Conservation (phyloP, 2,329 filamentous ascomycete genomes). For the Stachybotrys echinatus region DNA sequence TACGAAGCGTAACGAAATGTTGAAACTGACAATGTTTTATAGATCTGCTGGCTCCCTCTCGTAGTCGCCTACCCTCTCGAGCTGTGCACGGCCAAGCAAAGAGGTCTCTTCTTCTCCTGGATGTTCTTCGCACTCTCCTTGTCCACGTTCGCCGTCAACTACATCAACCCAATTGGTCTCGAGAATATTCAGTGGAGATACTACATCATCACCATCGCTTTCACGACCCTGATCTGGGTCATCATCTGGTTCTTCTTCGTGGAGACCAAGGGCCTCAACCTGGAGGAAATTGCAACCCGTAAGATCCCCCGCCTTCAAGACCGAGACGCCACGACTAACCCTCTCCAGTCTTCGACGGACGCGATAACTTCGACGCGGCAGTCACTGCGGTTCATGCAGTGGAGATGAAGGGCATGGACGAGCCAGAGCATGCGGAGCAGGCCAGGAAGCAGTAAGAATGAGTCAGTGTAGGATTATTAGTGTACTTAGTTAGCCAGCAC, state of each 20-base stretch:
- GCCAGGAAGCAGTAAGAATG: not conserved
- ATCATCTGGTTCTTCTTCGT: conserved; percentile 12
- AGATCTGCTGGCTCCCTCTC: conserved; percentile 5
- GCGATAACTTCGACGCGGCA: not conserved
- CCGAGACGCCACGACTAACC: not conserved
- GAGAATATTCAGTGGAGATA: conserved; percentile 4
- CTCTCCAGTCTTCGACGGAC: not conserved
- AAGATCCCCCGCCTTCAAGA: not conserved
- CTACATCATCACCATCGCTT: conserved; percentile 2
- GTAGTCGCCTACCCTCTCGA: conserved; percentile 5
- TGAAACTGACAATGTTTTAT: not conserved
- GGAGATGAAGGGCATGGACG: not conserved
- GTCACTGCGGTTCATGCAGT: not conserved
- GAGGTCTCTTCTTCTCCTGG: conserved; percentile 2
- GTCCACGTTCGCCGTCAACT: conserved; percentile 5
- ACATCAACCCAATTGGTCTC: conserved; percentile 7
- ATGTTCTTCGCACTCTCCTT: conserved; percentile 1
- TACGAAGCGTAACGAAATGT: no score
- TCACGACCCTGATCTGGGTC: not conserved
- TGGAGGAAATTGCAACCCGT: conserved; percentile 44
- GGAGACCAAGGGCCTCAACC: conserved; percentile 32
- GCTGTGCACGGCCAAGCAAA: conserved; percentile 4
- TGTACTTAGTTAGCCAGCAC: no score
- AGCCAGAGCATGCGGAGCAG: not conserved
- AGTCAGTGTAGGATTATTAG: no score